Conservation (phyloP, 352 stramenopile species). For the Pythium chondricola region DNA sequence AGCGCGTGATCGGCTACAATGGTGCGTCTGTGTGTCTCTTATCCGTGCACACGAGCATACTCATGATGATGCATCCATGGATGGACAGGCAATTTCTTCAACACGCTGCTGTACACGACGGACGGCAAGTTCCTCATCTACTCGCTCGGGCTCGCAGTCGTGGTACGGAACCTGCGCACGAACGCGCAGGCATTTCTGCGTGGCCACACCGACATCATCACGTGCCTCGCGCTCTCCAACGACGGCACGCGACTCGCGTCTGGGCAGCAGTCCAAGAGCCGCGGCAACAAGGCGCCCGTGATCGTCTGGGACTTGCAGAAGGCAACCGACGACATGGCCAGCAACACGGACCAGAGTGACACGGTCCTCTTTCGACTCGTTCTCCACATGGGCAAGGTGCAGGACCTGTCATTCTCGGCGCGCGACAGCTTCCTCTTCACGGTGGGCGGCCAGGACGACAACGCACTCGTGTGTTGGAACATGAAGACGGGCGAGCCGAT, state of each 20-base stretch:
- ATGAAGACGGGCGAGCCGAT: slow-evolving; percentile 84
- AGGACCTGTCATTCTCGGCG: slow-evolving; percentile 89
- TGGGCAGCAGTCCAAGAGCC: slow-evolving; percentile 88
- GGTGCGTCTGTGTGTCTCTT: slow-evolving; percentile 25
- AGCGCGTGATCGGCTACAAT: slow-evolving; percentile 80
- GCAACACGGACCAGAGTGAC: slow-evolving; percentile 61
- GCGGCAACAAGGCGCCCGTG: slow-evolving; percentile 93
- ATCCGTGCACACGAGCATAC: slow-evolving; percentile 2
- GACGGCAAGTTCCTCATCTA: slow-evolving; percentile 83
- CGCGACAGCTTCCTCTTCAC: slow-evolving; percentile 88
- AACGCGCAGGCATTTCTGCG: slow-evolving; percentile 87
- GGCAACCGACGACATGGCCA: slow-evolving; percentile 62
- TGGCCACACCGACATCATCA: slow-evolving; percentile 91
- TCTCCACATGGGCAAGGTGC: slow-evolving; percentile 94
- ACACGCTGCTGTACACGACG: slow-evolving; percentile 77
- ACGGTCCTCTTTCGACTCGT: slow-evolving; percentile 88
- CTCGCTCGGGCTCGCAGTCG: slow-evolving; percentile 78
- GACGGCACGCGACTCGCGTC: slow-evolving; percentile 86
- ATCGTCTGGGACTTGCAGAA: slow-evolving; percentile 92
- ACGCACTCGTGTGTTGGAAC: slow-evolving; percentile 95
- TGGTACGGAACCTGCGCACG: slow-evolving; percentile 74
- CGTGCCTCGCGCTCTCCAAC: slow-evolving; percentile 88
- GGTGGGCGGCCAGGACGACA: slow-evolving; percentile 95
- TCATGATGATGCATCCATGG: too few species aligned
- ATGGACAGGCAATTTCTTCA: slow-evolving; percentile 26